Base-by-base conservation (phyloP, 495 filamentous ascomycete genomes). In the Aspergillus sparsus region DNA sequence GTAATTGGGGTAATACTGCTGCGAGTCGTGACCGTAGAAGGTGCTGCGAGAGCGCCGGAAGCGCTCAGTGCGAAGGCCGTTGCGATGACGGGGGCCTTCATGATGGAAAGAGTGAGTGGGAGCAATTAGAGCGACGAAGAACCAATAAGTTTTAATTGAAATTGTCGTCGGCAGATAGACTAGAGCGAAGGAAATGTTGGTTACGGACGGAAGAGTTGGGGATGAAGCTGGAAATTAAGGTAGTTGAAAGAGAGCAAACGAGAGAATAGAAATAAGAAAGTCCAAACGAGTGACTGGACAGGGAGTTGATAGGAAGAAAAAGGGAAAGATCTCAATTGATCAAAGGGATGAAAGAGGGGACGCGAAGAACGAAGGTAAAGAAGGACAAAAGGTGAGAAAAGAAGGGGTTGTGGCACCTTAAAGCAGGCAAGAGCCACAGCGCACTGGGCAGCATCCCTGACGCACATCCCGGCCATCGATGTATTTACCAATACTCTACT, bases 1-100 rank as follows among this genome's bases (percentile, higher is more conserved):
- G 83, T 82, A 78, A 86, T 76, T 35, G 83, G 70, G 10, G 74
- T 78, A 11, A 81, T 72, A 51, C 63, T 81, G 36, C 75, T 77
- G n/a, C 75, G 75, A 57, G 71, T 62, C 55, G 68, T 49, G 27
- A 71, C 21, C 21, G 21, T 15, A n/a, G 85, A 85, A 33, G 85
- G 82, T 45, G 77, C 76, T 49, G 85, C 85, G 57, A 72, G 64
- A n/a, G 70, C 75, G 54, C 66, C 53, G 31, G 73, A 73, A 21
- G 76, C 71, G 41, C 80, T 84, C 56, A 84, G 57, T 46, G 79
- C 72, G 53, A 79, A 66, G 59, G 80, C 76, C 58, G 81, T 79
- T 63, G 82, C 85, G 68, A 89, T 66, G 63, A 83, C 67, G 47
- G 76, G 71, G 56, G 77, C 76, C 74, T 84, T 86, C 86, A 88